Base-by-base conservation (phyloP, 2,329 filamentous ascomycete genomes). In the Fusarium agapanthi region DNA sequence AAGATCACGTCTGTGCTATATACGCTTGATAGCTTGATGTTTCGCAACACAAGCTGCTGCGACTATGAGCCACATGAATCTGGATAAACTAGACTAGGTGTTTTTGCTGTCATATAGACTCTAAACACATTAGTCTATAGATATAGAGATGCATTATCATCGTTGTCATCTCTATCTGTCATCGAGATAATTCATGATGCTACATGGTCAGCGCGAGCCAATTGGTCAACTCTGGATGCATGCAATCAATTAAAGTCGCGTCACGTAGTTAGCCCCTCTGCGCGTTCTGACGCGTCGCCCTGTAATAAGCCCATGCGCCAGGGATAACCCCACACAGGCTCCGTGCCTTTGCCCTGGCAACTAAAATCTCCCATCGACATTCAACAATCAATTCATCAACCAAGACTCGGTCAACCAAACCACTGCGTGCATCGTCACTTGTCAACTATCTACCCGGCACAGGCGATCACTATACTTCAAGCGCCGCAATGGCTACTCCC, bases 401-500 rank as follows among this genome's bases (percentile, higher is more conserved):
- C 11, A 54, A 30, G 20, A 60, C 41, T 47, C 43, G 48, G 30
- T n/a, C 30, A 41, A 45, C 13, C 68, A 53, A 50, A 44, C 30
- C 30, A 40, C 20, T 34, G 44, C 44, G 38, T 43, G 63, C 54
- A 54, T 55, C 47, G 55, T 57, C 48, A 53, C 43, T 54, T 30
- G 20, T 28, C 38, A 37, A 20, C 14, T 58, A 26, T 40, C 60
- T 48, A 67, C 37, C 41, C 63, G 34, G 28, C 34, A 43, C 16
- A 62, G 54, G 54, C 65, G 65, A 48, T 48, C 55, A 8, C 47
- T 53, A 47, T 14, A 13, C 38, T 22, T 12, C 50, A 53, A 65
- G 26, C 56, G 53, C 67, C 67, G 53, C 48, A 73, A 87, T 88
- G 86, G 85, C 86, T 77, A 81, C 86, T 65, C 85, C 88, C 65